Conservation (phyloP, 768 basidiomycete genomes). For the Rubroboletus satanas region DNA sequence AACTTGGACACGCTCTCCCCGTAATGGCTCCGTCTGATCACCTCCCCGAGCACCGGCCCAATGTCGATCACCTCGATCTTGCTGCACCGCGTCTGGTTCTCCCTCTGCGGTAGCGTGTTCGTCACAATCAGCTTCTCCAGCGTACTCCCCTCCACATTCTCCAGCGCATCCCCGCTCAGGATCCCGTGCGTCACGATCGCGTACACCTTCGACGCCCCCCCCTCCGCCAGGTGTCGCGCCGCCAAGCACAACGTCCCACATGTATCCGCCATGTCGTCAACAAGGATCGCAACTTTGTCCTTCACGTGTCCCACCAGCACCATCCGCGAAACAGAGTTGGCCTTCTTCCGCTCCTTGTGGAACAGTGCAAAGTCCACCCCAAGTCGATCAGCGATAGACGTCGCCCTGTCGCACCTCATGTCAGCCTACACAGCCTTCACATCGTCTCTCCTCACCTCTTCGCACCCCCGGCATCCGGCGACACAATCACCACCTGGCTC, state of each 20-base stretch:
- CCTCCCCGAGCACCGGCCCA: slow-evolving; percentile 91
- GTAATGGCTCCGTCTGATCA: slow-evolving; percentile 93
- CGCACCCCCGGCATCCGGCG: slow-evolving; percentile 96
- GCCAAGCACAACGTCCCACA: slow-evolving; percentile 93
- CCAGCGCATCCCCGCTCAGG: slow-evolving; percentile 83
- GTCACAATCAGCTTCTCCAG: slow-evolving; percentile 96
- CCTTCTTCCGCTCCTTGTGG: slow-evolving; percentile 98
- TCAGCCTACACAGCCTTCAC: slow-evolving; percentile 12
- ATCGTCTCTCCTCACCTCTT: slow-evolving; percentile 62
- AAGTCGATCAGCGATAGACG: slow-evolving; percentile 92
- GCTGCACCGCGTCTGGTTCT: slow-evolving; percentile 62
- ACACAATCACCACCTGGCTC: slow-evolving; percentile 87
- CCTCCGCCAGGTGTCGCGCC: slow-evolving; percentile 82
- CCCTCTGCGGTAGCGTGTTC: slow-evolving; percentile 91
- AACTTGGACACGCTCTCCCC: slow-evolving; percentile 91
- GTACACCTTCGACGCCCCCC: slow-evolving; percentile 80
- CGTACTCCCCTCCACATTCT: slow-evolving; percentile 63
- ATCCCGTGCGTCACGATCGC: slow-evolving; percentile 98
- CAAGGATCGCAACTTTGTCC: slow-evolving; percentile 89
- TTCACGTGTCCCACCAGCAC: slow-evolving; percentile 91
- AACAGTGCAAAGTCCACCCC: slow-evolving; percentile 98
- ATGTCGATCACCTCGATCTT: slow-evolving; percentile 95
- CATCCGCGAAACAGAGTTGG: slow-evolving; percentile 93
- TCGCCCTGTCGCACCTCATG: slow-evolving; percentile 58
- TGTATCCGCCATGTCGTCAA: slow-evolving; percentile 99